A percentile compares a stretch with the other conserved stretches of the same genome.
Conservation (phyloP, 352 stramenopile species). For the Globisporangium echinulatum region DNA sequence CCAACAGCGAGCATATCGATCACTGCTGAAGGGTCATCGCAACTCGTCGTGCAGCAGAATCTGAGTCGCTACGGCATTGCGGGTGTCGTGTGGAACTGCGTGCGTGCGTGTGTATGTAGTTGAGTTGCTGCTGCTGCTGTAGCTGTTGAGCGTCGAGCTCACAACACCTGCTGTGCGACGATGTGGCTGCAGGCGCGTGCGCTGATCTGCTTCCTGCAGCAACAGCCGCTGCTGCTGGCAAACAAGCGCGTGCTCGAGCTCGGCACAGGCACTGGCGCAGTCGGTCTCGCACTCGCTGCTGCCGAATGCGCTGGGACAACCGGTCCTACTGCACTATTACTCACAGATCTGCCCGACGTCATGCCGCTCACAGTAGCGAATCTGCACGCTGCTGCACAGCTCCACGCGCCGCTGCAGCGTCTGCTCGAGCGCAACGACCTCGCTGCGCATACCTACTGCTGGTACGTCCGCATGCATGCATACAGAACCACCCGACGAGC, state of each 20-base stretch:
- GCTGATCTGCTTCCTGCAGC: slow-evolving; percentile 34
- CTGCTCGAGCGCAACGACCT: slow-evolving; percentile 20
- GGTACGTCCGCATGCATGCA: slow-evolving; percentile 17
- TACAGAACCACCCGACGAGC: not conserved
- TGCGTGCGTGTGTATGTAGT: slow-evolving; percentile 17
- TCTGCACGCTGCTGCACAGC: slow-evolving; percentile 13
- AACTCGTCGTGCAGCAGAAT: slow-evolving; percentile 35
- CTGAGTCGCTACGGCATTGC: slow-evolving; percentile 42
- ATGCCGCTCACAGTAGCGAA: slow-evolving; percentile 38
- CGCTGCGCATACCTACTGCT: slow-evolving; percentile 22
- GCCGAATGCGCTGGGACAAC: not conserved
- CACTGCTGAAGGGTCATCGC: not conserved
- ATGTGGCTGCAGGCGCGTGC: slow-evolving; percentile 26
- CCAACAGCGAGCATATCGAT: slow-evolving; percentile 21
- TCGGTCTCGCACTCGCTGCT: slow-evolving; percentile 25
- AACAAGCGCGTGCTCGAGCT: slow-evolving; percentile 44
- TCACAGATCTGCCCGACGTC: slow-evolving; percentile 51
- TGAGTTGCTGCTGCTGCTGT: slow-evolving; percentile 5
- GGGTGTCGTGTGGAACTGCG: slow-evolving; percentile 73
- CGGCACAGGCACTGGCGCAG: slow-evolving; percentile 41
- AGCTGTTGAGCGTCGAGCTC: not conserved
- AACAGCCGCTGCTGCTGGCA: slow-evolving; percentile 17
- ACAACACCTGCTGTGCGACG: too few relatives aligned
- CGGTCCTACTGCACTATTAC: slow-evolving; percentile 23
- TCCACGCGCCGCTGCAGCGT: slow-evolving; percentile 17